Percentiles rank a stretch among this genome's conserved stretches.
Evolutionary conservation across 2,329 filamentous ascomycete genomes (phyloP).

Genomic region (Annulohypoxylon truncatum): DNA sequence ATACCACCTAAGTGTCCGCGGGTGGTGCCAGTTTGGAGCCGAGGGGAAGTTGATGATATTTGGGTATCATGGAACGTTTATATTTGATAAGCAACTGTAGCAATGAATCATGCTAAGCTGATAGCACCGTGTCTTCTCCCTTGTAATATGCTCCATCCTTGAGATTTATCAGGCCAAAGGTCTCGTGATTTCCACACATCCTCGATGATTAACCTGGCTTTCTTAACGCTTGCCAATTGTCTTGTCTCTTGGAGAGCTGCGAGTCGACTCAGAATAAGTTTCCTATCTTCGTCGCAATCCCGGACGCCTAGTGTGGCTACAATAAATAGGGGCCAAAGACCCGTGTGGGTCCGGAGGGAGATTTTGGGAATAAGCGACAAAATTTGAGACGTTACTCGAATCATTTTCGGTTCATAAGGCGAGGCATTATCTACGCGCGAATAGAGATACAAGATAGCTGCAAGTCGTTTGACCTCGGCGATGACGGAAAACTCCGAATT

Average conservation of each 20-base stretch:
- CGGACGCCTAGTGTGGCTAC: constrained; percentile 48
- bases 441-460: constrained; percentile 48
- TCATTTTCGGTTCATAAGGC: constrained; percentile 43
- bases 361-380: constrained; percentile 42
- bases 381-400: constrained; percentile 41
- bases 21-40: neutral
- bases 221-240: constrained; percentile 49
- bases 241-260: constrained; percentile 46
- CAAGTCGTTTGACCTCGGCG: constrained; percentile 45
- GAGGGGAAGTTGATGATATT: neutral
- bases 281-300: constrained; percentile 45
- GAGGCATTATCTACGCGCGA: constrained; percentile 44
- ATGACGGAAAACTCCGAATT: constrained; percentile 36
- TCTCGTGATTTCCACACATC: constrained; percentile 50
- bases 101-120: constrained; percentile 42
- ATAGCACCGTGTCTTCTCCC: constrained; percentile 39
- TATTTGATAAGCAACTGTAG: neutral
- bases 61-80: neutral
- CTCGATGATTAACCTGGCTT: constrained; percentile 48
- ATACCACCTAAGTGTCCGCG: constrained; percentile 39
- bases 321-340: constrained; percentile 49
- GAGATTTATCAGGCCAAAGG: constrained; percentile 23
- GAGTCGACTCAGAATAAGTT: constrained; percentile 41
- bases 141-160: constrained; percentile 36
- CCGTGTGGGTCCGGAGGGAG: constrained; percentile 45